A percentile compares a stretch with the other conserved stretches of the same genome.
These are phyloP conservation scores for Sugiyamaella novakii DNA, from an alignment of 1,139 yeast genomes.

Conservation along the genomic window DNA sequence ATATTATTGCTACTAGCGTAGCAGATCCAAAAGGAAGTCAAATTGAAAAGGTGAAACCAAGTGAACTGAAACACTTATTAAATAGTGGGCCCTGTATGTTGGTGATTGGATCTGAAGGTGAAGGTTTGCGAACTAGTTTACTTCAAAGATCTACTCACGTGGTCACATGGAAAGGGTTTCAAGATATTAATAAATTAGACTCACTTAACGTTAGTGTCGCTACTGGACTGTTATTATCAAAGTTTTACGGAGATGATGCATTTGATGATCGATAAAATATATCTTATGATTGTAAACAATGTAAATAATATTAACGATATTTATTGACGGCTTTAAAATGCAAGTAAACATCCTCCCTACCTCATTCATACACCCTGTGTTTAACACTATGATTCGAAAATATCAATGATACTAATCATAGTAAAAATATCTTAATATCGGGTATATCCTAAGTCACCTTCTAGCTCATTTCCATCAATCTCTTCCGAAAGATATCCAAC, in stretches of 20 bases:
- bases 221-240: slow-evolving; percentile 63
- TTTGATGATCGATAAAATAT: too few species aligned
- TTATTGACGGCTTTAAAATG: too few species aligned
- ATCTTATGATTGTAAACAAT: too few species aligned
- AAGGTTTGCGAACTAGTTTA: slow-evolving; percentile 72
- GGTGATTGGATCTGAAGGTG: slow-evolving; percentile 84
- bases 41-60: slow-evolving; percentile 44
- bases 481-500: slow-evolving; percentile 62
- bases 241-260: slow-evolving; percentile 39
- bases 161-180: slow-evolving; percentile 50
- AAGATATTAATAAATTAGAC: slow-evolving; percentile 54
- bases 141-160: slow-evolving; percentile 63
- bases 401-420: background rate
- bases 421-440: slow-evolving; percentile 22
- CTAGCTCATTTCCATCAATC: slow-evolving; percentile 35
- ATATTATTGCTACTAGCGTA: slow-evolving; percentile 64
- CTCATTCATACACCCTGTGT: background rate
- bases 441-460: slow-evolving; percentile 31
- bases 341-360: background rate
- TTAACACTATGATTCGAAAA: background rate
- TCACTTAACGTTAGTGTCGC: slow-evolving; percentile 92
- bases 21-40: slow-evolving; percentile 28
- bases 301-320: too few species aligned
- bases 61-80: slow-evolving; percentile 50
- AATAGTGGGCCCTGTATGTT: slow-evolving; percentile 61